Percentiles rank a stretch among this genome's conserved stretches.
phyloP scores from a whole-genome alignment of 2,329 filamentous ascomycete genomes.

The Colletotrichum karsti region DNA sequence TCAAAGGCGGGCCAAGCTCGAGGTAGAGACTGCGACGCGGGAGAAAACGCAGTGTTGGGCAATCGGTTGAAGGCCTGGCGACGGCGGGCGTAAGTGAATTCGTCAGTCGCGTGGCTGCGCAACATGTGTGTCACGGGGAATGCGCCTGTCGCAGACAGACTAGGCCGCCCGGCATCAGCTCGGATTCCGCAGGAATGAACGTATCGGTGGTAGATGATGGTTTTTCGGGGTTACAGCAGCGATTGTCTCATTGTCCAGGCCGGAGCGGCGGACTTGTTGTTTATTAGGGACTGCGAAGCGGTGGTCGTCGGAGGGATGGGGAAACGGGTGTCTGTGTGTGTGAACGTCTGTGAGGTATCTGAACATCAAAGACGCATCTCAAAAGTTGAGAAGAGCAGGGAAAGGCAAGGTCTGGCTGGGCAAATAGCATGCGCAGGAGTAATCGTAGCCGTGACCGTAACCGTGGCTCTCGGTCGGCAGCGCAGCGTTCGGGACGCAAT shows the following conservation, averaged over 20 bases:
- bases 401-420: neutral
- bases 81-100: constrained; percentile 10
- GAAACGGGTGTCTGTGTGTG: constrained; percentile 22
- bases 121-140: constrained; percentile 27
- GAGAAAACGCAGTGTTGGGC: constrained; percentile 1
- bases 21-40: neutral
- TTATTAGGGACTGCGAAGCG: neutral
- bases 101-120: constrained; percentile 30
- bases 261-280: neutral
- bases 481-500: constrained; percentile 3
- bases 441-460: constrained; percentile 1
- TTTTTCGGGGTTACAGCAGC: neutral
- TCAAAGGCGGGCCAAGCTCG: neutral
- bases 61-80: neutral
- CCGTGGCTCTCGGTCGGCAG: neutral
- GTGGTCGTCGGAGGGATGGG: constrained; percentile 11
- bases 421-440: neutral
- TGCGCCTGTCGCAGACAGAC: constrained; percentile 29
- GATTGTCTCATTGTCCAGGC: neutral
- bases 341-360: constrained; percentile 28
- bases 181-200: neutral
- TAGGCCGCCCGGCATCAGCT: constrained; percentile 15
- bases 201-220: neutral
- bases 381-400: neutral
- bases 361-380: neutral